These are phyloP conservation scores for Mortierella alpina DNA, from an alignment of 192 early-diverging fungal genomes.

Conservation along the genomic window DNA sequence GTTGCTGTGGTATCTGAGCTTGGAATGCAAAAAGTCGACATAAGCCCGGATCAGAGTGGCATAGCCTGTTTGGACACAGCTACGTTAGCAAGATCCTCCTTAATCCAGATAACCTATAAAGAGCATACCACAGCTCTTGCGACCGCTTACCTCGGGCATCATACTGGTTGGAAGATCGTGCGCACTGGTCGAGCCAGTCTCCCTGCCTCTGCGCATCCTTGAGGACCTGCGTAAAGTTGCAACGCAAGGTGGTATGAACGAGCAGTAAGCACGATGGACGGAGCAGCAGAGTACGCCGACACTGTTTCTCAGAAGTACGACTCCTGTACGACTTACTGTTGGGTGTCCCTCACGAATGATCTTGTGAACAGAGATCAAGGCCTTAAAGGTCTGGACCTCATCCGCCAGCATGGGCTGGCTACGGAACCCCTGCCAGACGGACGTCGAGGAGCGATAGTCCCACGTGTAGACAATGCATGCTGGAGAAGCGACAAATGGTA, in stretches of 20 bases:
- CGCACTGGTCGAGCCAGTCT: conserved; percentile 85
- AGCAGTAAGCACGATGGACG: neutral
- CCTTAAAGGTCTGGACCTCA: conserved; percentile 97
- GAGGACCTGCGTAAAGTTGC: conserved; percentile 65
- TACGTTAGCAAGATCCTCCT: too few relatives aligned
- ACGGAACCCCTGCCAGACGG: conserved; percentile 89
- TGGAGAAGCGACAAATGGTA: conserved; percentile 2
- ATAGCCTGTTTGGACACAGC: conserved; percentile 63
- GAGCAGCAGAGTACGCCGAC: too few relatives aligned
- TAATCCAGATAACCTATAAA: too few relatives aligned
- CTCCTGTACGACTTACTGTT: conserved; percentile 58
- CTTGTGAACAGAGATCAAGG: conserved; percentile 94
- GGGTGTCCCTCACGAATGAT: conserved; percentile 93
- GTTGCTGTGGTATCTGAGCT: conserved; percentile 91
- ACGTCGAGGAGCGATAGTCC: conserved; percentile 88
- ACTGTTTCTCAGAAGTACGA: too few relatives aligned
- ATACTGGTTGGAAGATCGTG: conserved; percentile 60
- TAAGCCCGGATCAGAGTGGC: conserved; percentile 89
- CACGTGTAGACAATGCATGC: conserved; percentile 93
- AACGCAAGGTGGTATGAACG: neutral
- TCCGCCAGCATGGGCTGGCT: conserved; percentile 89
- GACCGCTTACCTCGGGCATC: conserved; percentile 46
- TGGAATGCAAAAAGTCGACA: conserved; percentile 87
- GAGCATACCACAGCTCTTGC: neutral
- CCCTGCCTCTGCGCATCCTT: conserved; percentile 85